phyloP scores from a whole-genome alignment of 192 early-diverging fungal species.

The Coemansia sp. region DNA sequence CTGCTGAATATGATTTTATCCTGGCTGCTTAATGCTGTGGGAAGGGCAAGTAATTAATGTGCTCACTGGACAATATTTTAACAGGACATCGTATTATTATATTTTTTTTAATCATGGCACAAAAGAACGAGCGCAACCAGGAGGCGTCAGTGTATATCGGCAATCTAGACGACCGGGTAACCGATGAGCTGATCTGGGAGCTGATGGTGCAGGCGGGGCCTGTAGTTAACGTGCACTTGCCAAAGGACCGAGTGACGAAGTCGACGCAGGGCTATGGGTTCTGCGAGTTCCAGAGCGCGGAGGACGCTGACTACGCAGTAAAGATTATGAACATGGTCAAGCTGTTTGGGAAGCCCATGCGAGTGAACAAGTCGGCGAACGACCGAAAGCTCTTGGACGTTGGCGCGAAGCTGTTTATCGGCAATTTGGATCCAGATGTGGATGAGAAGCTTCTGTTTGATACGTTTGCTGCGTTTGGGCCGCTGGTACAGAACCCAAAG shows the following conservation, averaged over 20 bases:
- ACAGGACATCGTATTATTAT: background rate
- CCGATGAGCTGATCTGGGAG: constrained; percentile 95
- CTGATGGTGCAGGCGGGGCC: constrained; percentile 98
- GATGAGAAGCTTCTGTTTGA: constrained; percentile 92
- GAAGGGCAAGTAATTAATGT: background rate
- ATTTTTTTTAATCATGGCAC: constrained; percentile 40
- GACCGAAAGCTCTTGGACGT: constrained; percentile 87
- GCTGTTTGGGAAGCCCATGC: constrained; percentile 90
- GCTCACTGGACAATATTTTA: background rate
- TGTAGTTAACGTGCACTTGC: constrained; percentile 91
- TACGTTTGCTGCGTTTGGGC: constrained; percentile 93
- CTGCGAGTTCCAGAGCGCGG: constrained; percentile 88
- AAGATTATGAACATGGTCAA: constrained; percentile 98
- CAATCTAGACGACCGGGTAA: constrained; percentile 92
- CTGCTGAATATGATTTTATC: background rate
- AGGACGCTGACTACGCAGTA: constrained; percentile 95
- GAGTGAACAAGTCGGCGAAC: constrained; percentile 89
- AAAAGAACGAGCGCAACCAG: constrained; percentile 87
- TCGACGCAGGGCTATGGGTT: constrained; percentile 94
- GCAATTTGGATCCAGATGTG: constrained; percentile 88
- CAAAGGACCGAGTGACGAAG: constrained; percentile 96
- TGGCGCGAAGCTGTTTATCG: constrained; percentile 94
- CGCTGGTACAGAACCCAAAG: constrained; percentile 81
- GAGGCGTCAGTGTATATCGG: constrained; percentile 97
- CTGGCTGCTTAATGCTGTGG: background rate